phyloP scores from a whole-genome alignment of 139 green algal species.

The Micromonas pusilla region DNA sequence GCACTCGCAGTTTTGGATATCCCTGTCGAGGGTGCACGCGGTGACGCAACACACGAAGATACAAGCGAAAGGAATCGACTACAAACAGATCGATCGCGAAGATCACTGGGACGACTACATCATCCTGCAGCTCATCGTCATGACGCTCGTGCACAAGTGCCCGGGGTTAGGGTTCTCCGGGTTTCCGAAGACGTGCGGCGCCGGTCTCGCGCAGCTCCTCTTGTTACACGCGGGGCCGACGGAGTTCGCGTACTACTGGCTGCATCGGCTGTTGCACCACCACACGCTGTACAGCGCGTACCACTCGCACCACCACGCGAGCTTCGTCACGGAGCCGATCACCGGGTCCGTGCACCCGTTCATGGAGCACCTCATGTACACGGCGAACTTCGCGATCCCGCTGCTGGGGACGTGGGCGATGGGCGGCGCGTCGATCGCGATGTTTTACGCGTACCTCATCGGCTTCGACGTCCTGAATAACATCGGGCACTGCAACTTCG shows the following conservation, averaged over 20 bases:
- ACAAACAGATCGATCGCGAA: conserved; percentile 41
- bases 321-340: conserved; percentile 46
- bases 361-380: conserved; percentile 44
- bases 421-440: conserved; percentile 35
- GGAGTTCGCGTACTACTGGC: conserved; percentile 52
- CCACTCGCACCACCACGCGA: conserved; percentile 47
- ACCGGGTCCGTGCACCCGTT: conserved; percentile 47
- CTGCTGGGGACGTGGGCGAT: conserved; percentile 42
- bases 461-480: conserved; percentile 46
- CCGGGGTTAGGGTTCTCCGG: conserved; percentile 31
- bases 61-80: conserved; percentile 37
- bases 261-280: conserved; percentile 44
- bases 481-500: conserved; percentile 50
- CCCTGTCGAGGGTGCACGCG: conserved; percentile 26
- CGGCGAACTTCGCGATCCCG: conserved; percentile 45
- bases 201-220: conserved; percentile 36
- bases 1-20: conserved; percentile 36
- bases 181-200: conserved; percentile 25
- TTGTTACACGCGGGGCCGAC: conserved; percentile 42
- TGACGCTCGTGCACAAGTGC: conserved; percentile 30
- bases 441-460: conserved; percentile 48
- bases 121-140: conserved; percentile 39
- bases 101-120: conserved; percentile 52
- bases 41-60: conserved; percentile 31
- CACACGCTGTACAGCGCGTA: conserved; percentile 45